These are phyloP conservation scores for Aspergillus funiculosus DNA, from an alignment of 495 filamentous ascomycete species.

Conservation along the genomic window DNA sequence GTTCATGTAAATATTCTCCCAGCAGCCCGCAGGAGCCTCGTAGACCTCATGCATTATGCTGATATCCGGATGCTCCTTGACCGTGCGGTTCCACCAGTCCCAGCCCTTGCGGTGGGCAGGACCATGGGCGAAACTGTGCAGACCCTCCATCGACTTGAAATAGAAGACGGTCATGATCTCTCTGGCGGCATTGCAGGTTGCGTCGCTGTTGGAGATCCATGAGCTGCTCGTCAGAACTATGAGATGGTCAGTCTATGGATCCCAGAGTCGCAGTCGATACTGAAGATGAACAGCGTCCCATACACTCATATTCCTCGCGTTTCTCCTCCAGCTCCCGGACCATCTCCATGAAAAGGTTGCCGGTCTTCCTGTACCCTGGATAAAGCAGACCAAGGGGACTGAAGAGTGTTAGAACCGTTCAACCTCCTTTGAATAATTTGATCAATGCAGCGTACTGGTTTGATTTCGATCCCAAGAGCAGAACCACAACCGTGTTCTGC, in stretches of 20 bases:
- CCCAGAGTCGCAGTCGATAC: background rate
- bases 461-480: background rate
- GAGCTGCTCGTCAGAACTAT: constrained; percentile 4
- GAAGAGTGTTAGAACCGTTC: background rate
- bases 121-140: constrained; percentile 8
- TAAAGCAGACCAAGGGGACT: constrained; percentile 3
- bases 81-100: constrained; percentile 5
- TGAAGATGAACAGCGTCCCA: background rate
- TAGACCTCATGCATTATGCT: constrained; percentile 9
- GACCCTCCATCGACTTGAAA: background rate
- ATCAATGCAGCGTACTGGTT: constrained; percentile 2
- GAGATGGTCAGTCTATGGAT: background rate
- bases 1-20: constrained; percentile 9
- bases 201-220: constrained; percentile 3
- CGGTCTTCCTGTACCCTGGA: background rate
- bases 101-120: constrained; percentile 5
- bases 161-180: constrained; percentile 5
- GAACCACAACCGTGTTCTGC: background rate
- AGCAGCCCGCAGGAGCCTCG: background rate
- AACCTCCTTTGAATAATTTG: background rate
- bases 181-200: background rate
- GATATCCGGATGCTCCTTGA: constrained; percentile 4
- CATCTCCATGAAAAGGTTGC: background rate
- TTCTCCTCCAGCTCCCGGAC: background rate
- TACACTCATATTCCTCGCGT: constrained; percentile 6